These are phyloP conservation scores for Neodidymelliopsis sp. DNA, from an alignment of 2,329 filamentous ascomycete species.

Conservation along the genomic window DNA sequence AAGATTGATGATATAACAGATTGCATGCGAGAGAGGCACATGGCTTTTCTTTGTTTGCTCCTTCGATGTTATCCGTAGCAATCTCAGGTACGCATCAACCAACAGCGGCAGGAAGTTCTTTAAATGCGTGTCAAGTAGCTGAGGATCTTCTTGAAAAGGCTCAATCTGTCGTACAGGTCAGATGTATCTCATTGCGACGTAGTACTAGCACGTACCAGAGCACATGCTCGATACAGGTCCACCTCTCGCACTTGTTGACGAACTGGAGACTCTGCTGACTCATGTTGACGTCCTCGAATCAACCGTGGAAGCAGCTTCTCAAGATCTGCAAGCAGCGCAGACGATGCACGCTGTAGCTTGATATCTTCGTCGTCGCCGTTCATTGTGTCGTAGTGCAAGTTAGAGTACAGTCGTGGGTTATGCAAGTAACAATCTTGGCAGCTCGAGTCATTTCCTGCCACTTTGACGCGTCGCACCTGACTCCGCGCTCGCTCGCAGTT, in stretches of 20 bases:
- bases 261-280: slow-evolving; percentile 29
- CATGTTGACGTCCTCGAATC: slow-evolving; percentile 46
- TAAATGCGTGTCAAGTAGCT: slow-evolving; percentile 86
- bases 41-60: slow-evolving; percentile 31
- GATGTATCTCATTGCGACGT: background rate
- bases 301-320: slow-evolving; percentile 44
- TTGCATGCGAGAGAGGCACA: slow-evolving; percentile 58
- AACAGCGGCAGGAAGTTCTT: slow-evolving; percentile 77
- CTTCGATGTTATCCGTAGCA: slow-evolving; percentile 55
- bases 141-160: slow-evolving; percentile 93
- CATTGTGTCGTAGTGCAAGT: slow-evolving; percentile 37
- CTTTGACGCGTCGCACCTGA: slow-evolving; percentile 41
- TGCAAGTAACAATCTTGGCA: slow-evolving; percentile 18
- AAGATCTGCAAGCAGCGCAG: slow-evolving; percentile 40
- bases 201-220: slow-evolving; percentile 31
- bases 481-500: slow-evolving; percentile 25
- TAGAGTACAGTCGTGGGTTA: slow-evolving; percentile 6
- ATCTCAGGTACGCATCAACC: slow-evolving; percentile 76
- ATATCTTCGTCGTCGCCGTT: slow-evolving; percentile 56
- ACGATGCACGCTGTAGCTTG: slow-evolving; percentile 54
- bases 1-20: slow-evolving; percentile 82
- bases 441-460: slow-evolving; percentile 36
- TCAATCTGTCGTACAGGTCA: slow-evolving; percentile 64
- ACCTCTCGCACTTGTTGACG: slow-evolving; percentile 49
- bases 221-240: slow-evolving; percentile 52